Evolutionary conservation across 306 rosid genomes (phyloP), one percentile per base, ranked within the genome.

Genomic region (Prinsepia uniflora): DNA sequence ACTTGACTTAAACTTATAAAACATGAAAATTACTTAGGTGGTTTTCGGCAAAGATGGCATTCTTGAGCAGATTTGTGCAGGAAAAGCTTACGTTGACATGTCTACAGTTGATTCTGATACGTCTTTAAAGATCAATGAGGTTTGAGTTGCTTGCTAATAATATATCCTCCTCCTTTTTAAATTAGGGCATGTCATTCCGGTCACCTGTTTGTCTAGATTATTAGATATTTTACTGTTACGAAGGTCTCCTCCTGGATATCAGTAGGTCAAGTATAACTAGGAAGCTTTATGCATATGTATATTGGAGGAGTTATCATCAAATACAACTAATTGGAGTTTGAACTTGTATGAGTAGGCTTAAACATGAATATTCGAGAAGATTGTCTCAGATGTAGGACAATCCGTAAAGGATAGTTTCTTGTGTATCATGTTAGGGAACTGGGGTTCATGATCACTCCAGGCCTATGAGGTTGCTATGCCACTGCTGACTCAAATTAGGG

Each of bases 71-170:
- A 82, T 86, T 68, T 63, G 68, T 55, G 59, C 67, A 9, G 95
- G 95, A 55, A 90, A 86, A 79, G 57, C 88, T 72, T 90, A 90
- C 67, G 77, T 88, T 53, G 96, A 90, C 83, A 88, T 88, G 94
- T 90, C 96, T 47, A 90, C 96, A 0, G 92, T 90, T 45, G 92
- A 88, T 82, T 88, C 89, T 41, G 87, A 75, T 70, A 84, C 95
- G 55, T 84, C 96, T 80, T 66, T 60, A 41, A 83, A 85, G 80
- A 90, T 90, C 71, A 83, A 70, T 75, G 90, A 90, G 96, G 96
- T 90, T 86, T 58, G 85, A 72, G 65, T 72, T 43, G 46, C 68
- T 43, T 52, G 22, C 62, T 55, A 52, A 22, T 52, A 63, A 19
- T 63, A 34, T 40, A 24, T 12, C 20, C 6, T 42, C 8, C 34